Percentiles rank a stretch among this genome's conserved stretches.
phyloP scores from a whole-genome alignment of 106 monocot genomes.

The Agapanthus africanus region DNA sequence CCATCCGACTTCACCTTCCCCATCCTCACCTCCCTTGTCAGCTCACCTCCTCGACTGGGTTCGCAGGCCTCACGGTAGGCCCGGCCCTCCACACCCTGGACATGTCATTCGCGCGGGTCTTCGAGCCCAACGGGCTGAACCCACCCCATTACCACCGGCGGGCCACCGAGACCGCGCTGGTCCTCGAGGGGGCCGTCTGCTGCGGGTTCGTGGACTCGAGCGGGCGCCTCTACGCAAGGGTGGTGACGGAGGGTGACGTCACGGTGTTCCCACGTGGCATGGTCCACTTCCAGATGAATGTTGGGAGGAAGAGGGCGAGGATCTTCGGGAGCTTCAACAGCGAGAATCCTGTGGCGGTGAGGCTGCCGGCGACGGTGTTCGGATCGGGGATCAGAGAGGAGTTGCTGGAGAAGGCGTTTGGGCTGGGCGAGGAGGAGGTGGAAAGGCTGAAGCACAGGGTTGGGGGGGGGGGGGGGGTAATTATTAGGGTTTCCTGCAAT shows the following conservation, averaged over 20 bases:
- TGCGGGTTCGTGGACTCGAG: conserved; percentile 45
- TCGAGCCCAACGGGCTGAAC: conserved; percentile 42
- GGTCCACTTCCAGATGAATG: conserved; percentile 64
- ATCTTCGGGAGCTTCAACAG: conserved; percentile 50
- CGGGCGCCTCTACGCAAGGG: conserved; percentile 32
- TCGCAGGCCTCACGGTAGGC: conserved; percentile 41
- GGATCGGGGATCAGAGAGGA: conserved; percentile 40
- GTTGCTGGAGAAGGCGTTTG: conserved; percentile 61
- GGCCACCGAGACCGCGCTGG: conserved; percentile 51
- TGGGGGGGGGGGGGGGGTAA: no score
- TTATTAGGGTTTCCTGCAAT: no score
- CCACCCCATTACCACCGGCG: conserved; percentile 66
- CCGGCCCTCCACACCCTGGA: conserved; percentile 59
- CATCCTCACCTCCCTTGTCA: conserved; percentile 20
- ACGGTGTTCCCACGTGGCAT: conserved; percentile 55
- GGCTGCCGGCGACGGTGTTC: conserved; percentile 43
- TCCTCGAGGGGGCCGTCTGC: conserved; percentile 37
- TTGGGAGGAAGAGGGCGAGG: conserved; percentile 27
- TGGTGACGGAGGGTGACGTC: conserved; percentile 35
- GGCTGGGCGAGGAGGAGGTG: conserved; percentile 36
- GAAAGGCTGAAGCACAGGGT: conserved; percentile 37
- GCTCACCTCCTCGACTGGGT: conserved; percentile 12
- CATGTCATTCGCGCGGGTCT: conserved; percentile 49
- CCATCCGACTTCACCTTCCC: conserved; percentile 46
- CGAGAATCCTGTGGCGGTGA: conserved; percentile 47